Evolutionary conservation across 1,139 yeast species (phyloP), one percentile per base, ranked within the genome.

Genomic region (Debaryomyces robertsiae): DNA sequence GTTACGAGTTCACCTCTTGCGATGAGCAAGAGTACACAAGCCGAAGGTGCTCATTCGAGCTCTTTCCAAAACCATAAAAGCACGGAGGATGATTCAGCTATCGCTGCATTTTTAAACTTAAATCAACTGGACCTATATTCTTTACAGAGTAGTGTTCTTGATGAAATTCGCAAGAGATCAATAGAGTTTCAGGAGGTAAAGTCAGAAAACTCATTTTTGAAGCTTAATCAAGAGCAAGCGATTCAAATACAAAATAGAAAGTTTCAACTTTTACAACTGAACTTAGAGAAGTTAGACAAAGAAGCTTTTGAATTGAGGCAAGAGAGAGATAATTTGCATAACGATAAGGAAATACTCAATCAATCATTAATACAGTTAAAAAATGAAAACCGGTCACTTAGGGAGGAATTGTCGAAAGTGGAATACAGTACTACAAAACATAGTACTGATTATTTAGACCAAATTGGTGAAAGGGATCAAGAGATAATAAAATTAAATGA

Each of bases 201-300:
- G 43, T 75, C 86, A 1, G 80, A 79, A 46, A 68, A 73, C 36
- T 60, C 79, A 15, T 64, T 79, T 16, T 57, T 77, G 24, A 77
- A 78, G 52, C 70, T 82, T 17, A 73, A 74, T 39, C 64, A 70
- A 40, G 89, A 83, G 52, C 86, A 79, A 49, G 49, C 69, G 4
- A 62, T 69, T 23, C 81, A 74, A 42, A 50, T 58, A 15, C 54
- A 54, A 38, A 55, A 52, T 10, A 54, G 48, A 32, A 53, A 58
- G 16, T 43, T 54, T 24, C 44, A 45, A 27, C 38, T 53, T 56
- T 4, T 63, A 59, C 19, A 55, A 55, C 25, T 63, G 56, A 50
- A 70, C 63, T 42, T 52, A 58, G 50, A 53, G 16, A 40, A 39
- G 3, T 38, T 48, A 23, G 51, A 50, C 60, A 50, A 57, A 46